Base-by-base conservation (phyloP, 2,329 filamentous ascomycete species). In the Fusarium brevicatenulatum region DNA sequence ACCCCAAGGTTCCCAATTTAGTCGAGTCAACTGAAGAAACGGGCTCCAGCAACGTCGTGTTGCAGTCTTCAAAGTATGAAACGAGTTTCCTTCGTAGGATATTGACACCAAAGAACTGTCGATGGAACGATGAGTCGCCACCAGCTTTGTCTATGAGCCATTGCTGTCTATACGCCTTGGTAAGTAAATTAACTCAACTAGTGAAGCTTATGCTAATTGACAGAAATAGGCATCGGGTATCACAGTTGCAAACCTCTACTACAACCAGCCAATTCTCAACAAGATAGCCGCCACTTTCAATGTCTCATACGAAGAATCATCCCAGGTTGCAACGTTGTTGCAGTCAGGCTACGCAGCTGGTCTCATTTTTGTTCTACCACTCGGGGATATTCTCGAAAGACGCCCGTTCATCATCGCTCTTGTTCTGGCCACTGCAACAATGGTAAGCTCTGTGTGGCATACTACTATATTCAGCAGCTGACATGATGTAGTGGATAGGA, bases 191-290 rank as follows among this genome's bases (percentile, higher is more conserved):
- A n/a, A 9, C 11, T 34, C 28, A 9, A 19, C 10, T 21, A 15
- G 4, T 6, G 6, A 12, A 21, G 12, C 19, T 25, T 6, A 4
- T 37, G 16, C 9, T n/a, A n/a, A 30, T 18, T 49, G 6, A 65
- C 15, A 39, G 15, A 36, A 8, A 10, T 6, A 89, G 87, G 82
- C 87, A 6, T 83, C 84, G 1, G 87, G 90, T 8, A 90, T 94
- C 73, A 93, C 92, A 2, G 93, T 95, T 11, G 93, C 93, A 23
- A 95, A 95, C 74, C 84, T 95, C 7, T 95, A 95, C 82, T 95
- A 95, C 81, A 93, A 89, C 66, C 93, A 95, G 76, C 92, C 93
- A 0, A 93, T 95, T 52, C 83, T 95, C 30, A 94, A 95, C 77
- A 89, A 92, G 56, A 86, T 96, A 44, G 93, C 93, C 1, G 80